phyloP scores from a whole-genome alignment of 371 early-diverging fungal genomes.

The Mucor velutinosus region DNA sequence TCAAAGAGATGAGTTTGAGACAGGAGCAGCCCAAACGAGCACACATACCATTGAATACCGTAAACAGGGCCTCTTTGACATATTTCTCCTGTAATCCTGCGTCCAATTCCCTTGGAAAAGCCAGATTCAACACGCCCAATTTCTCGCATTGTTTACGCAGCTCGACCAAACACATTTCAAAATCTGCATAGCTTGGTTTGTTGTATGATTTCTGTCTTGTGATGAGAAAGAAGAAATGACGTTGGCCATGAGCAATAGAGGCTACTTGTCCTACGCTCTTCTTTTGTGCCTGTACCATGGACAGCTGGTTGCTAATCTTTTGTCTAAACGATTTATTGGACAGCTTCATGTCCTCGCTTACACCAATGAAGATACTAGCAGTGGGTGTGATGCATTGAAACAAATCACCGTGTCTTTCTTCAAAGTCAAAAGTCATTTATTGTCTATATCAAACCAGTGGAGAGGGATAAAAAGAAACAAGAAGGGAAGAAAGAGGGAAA shows the following conservation, averaged over 20 bases:
- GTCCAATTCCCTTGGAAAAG: conserved; percentile 30
- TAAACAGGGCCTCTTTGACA: conserved; percentile 32
- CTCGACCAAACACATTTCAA: conserved; percentile 34
- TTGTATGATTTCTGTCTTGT: conserved; percentile 34
- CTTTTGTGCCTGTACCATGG: conserved; percentile 31
- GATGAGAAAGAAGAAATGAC: conserved; percentile 36
- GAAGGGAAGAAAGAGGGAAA: conserved; percentile 9
- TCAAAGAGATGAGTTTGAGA: background rate
- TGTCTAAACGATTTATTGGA: conserved; percentile 32
- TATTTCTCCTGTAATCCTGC: conserved; percentile 36
- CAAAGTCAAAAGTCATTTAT: conserved; percentile 47
- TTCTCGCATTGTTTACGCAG: conserved; percentile 30
- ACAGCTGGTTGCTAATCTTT: conserved; percentile 21
- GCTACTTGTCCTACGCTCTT: conserved; percentile 36
- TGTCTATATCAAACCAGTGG: background rate
- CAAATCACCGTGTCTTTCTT: conserved; percentile 34
- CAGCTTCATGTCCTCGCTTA: conserved; percentile 37
- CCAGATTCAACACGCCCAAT: conserved; percentile 27
- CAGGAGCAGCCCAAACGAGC: background rate
- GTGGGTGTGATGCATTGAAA: conserved; percentile 23
- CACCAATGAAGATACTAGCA: conserved; percentile 29
- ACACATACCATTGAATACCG: conserved; percentile 27
- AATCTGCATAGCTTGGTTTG: conserved; percentile 25
- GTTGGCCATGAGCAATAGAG: conserved; percentile 10
- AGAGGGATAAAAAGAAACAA: conserved; percentile 13